These are phyloP conservation scores for Colletotrichum phormii DNA, from an alignment of 2,329 filamentous ascomycete species.

Conservation along the genomic window DNA sequence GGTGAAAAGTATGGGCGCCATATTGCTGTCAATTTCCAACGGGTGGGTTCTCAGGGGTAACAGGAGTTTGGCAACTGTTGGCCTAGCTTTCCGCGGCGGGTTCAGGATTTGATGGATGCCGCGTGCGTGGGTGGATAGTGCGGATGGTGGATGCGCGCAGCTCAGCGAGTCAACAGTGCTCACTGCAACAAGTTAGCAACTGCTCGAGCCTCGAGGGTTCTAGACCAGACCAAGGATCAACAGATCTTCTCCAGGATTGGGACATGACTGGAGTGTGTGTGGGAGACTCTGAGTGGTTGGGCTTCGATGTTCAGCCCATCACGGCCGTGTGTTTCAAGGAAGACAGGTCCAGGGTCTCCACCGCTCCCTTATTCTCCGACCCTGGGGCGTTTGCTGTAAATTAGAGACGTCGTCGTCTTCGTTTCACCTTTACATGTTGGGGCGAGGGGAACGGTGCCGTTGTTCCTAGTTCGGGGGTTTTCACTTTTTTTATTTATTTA, in stretches of 20 bases:
- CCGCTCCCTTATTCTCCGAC: constrained; percentile 29
- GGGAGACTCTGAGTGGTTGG: neutral
- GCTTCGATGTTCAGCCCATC: neutral
- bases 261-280: neutral
- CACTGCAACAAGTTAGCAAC: neutral
- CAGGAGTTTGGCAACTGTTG: neutral
- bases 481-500: neutral
- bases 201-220: neutral
- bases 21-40: constrained; percentile 28
- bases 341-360: constrained; percentile 10
- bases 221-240: constrained; percentile 13
- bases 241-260: constrained; percentile 18
- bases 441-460: neutral
- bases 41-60: constrained; percentile 9
- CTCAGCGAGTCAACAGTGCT: neutral
- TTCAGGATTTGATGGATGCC: constrained; percentile 3
- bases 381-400: constrained; percentile 25
- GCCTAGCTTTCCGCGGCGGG: constrained; percentile 4
- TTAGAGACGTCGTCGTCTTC: constrained; percentile 13
- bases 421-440: constrained; percentile 24
- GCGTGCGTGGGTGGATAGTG: constrained; percentile 8
- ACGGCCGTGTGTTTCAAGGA: constrained; percentile 26
- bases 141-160: neutral
- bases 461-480: neutral
- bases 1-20: constrained; percentile 18